Evolutionary conservation across 2,329 filamentous ascomycete species (phyloP).

Genomic region (Fusarium pseudonygamai): DNA sequence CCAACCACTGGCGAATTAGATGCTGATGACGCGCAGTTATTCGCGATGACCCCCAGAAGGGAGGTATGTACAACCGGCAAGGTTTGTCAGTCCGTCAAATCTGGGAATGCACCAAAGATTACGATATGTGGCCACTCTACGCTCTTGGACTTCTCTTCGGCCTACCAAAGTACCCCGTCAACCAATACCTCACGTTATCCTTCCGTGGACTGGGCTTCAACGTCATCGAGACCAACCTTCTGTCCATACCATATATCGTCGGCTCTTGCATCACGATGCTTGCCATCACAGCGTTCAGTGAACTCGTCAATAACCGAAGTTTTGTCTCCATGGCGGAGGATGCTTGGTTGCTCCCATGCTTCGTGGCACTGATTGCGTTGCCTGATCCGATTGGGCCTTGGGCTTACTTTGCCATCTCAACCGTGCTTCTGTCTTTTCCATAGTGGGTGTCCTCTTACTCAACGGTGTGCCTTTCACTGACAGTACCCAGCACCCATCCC

Average conservation of each 20-base stretch:
- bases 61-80: conserved; percentile 64
- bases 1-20: too few relatives aligned
- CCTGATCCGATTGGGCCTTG: conserved; percentile 16
- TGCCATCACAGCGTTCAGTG: conserved; percentile 53
- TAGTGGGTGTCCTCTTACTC: background rate
- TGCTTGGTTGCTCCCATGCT: conserved; percentile 64
- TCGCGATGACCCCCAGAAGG: conserved; percentile 66
- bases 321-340: conserved; percentile 58
- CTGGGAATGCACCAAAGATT: conserved; percentile 59
- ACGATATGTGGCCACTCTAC: conserved; percentile 64
- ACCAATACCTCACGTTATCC: conserved; percentile 61
- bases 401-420: background rate
- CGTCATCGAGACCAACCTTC: conserved; percentile 62
- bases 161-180: conserved; percentile 57
- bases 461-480: fast-evolving
- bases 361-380: conserved; percentile 57
- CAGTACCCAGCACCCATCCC: background rate
- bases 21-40: conserved; percentile 36
- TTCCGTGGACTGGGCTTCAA: conserved; percentile 60
- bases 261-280: conserved; percentile 58
- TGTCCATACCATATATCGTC: conserved; percentile 59
- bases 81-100: conserved; percentile 55
- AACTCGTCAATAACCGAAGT: conserved; percentile 59
- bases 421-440: background rate
- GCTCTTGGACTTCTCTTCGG: conserved; percentile 58